Evolutionary conservation across 2,329 filamentous ascomycete species (phyloP), one percentile per base, ranked within the genome.

Genomic region (Nectriaceae sp.): DNA sequence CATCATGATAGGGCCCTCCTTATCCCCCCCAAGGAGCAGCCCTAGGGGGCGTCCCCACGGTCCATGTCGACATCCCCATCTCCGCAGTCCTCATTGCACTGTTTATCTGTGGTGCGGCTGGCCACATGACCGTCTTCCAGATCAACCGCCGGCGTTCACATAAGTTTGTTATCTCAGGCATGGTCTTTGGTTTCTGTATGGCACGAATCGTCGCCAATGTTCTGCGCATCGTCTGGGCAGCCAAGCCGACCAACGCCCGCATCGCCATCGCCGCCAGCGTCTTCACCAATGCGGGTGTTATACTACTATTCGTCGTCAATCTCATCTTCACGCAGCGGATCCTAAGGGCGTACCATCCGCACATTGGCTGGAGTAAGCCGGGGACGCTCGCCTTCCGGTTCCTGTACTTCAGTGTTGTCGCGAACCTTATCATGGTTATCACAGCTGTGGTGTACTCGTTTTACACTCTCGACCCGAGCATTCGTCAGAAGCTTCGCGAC

Each of bases 251-350:
- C 45, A 66, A 73, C 58, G 50, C 70, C 43, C 58, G 65, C 46
- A 56, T 83, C 47, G 75, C 72, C 60, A 77, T 84, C 50, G 83
- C 85, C 6, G 82, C 88, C 3, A 76, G 76, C 55, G 80, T 94
- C 62, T 84, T 94, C 59, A 81, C 89, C 48, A 82, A 84, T 38
- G 85, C 87, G 0, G 90, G 89, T 36, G 83, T 91, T 15, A 65
- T 95, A 26, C 68, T 95, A 6, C 73, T 95, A 21, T 93, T 89
- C 68, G 71, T 93, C 60, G 73, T 90, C 68, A 94, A 96, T 70
- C 70, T 95, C 36, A 72, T 94, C 61, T 89, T 92, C 63, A 71
- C 85, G 0, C 88, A 90, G 68, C 84, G 90, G 39, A 77, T 96
- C 21, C 68, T 94, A 16, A 80, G 90, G 45, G 87, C 87, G 4